A percentile compares a stretch with the other conserved stretches of the same genome.
Conservation (phyloP, 805 yeast genomes). For the Pachysolen tannophilus region DNA sequence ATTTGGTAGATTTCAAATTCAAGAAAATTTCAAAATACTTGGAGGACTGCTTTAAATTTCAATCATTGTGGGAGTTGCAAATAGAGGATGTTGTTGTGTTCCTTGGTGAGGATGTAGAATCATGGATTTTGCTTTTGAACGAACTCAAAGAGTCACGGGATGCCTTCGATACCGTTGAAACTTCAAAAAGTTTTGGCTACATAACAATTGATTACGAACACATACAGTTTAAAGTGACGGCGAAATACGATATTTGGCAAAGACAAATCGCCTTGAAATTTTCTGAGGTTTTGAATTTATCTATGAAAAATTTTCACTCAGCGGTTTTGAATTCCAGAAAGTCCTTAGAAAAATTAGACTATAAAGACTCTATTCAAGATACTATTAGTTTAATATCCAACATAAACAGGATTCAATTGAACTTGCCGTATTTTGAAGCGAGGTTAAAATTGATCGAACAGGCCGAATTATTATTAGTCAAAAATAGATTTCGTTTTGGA, state of each 20-base stretch:
- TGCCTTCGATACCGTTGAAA: slow-evolving; percentile 43
- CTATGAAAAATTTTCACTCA: slow-evolving; percentile 22
- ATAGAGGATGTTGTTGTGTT: slow-evolving; percentile 28
- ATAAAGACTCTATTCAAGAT: slow-evolving; percentile 27
- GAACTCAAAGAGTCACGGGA: slow-evolving; percentile 35
- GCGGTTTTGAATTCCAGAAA: slow-evolving; percentile 26
- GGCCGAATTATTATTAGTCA: slow-evolving; percentile 22
- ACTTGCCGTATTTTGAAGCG: slow-evolving; percentile 15
- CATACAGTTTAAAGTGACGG: slow-evolving; percentile 40
- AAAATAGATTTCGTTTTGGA: slow-evolving; percentile 40
- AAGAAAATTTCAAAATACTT: slow-evolving; percentile 28
- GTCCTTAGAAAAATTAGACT: slow-evolving; percentile 26
- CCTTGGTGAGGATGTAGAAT: slow-evolving; percentile 25
- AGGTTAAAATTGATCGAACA: slow-evolving; percentile 15
- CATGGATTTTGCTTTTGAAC: slow-evolving; percentile 42
- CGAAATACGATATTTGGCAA: slow-evolving; percentile 55
- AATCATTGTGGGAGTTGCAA: slow-evolving; percentile 51
- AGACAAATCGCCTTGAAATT: slow-evolving; percentile 32
- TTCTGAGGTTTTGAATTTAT: slow-evolving; percentile 26
- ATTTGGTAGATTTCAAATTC: slow-evolving; percentile 25
- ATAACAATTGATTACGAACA: slow-evolving; percentile 37
- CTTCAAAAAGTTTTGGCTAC: slow-evolving; percentile 30
- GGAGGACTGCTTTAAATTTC: slow-evolving; percentile 45
- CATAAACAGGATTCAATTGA: slow-evolving; percentile 25
- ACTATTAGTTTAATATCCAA: slow-evolving; percentile 29